Conservation (phyloP, 2,329 filamentous ascomycete species). For the Ophiostoma sp. region DNA sequence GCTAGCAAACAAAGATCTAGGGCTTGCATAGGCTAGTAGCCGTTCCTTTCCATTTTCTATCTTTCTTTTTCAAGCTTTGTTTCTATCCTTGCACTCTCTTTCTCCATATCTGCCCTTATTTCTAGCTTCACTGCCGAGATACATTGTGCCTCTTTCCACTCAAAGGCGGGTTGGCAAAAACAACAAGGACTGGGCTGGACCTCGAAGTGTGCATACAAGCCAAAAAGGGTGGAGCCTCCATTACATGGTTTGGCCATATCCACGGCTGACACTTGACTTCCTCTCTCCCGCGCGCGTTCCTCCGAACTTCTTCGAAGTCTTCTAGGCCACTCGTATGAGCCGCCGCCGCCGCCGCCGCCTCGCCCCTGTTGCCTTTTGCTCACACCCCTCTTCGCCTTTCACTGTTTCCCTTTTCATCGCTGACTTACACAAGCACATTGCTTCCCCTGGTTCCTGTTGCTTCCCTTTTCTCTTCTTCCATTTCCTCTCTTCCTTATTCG, state of each 20-base stretch:
- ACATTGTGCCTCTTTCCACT: not conserved
- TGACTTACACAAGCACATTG: not conserved
- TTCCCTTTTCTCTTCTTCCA: not conserved
- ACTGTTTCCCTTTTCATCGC: not conserved
- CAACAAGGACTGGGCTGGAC: not conserved
- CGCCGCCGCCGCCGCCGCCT: not conserved
- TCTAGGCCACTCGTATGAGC: not conserved
- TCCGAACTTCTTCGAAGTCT: conserved; percentile 15
- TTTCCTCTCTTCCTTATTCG: not conserved
- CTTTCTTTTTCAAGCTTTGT: not conserved
- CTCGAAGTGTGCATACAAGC: not conserved
- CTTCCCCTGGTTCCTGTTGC: not conserved
- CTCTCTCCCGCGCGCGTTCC: conserved; percentile 24
- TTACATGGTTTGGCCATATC: not conserved
- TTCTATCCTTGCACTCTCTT: not conserved
- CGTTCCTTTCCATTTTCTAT: not conserved
- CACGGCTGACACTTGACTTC: conserved; percentile 17
- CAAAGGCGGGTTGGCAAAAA: not conserved
- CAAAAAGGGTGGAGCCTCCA: not conserved
- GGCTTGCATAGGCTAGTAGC: not conserved
- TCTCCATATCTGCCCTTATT: not conserved
- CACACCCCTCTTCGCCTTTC: not conserved
- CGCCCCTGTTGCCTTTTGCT: not conserved
- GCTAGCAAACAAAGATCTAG: not conserved
- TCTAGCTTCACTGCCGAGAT: not conserved